Evolutionary conservation across 2,329 filamentous ascomycete species (phyloP).

Genomic region (Akanthomyces dipterigenus): DNA sequence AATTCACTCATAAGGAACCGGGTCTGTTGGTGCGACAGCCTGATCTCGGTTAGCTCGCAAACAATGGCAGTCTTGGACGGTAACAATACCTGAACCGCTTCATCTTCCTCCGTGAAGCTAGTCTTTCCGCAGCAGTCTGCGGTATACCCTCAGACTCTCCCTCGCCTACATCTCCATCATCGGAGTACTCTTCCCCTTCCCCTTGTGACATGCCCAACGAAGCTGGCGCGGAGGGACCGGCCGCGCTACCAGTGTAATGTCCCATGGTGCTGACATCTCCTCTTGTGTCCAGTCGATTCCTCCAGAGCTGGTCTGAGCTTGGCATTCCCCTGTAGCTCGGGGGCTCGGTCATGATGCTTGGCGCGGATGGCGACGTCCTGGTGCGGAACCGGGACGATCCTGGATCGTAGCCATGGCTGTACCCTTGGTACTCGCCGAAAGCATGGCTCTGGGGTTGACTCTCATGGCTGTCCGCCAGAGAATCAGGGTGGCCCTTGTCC

Average conservation of each 20-base stretch:
- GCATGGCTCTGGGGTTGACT: neutral
- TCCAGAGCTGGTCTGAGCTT: constrained; percentile 5
- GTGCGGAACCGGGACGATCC: constrained; percentile 7
- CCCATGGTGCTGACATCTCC: neutral
- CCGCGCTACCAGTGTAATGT: neutral
- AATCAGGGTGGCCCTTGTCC: neutral
- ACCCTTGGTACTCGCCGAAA: constrained; percentile 2
- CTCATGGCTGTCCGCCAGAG: neutral
- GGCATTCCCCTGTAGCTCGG: neutral
- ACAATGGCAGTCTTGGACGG: neutral
- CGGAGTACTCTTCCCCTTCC: constrained; percentile 7
- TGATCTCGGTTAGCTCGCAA: constrained; percentile 27
- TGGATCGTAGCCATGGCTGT: constrained; percentile 2
- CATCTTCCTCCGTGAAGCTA: constrained; percentile 57
- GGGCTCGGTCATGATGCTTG: constrained; percentile 6
- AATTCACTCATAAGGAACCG: constrained; percentile 97
- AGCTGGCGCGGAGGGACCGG: neutral
- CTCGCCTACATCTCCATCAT: constrained; percentile 10
- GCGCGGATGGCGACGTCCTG: constrained; percentile 8
- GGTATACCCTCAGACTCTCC: constrained; percentile 2
- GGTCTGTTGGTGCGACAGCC: constrained; percentile 94
- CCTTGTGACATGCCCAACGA: neutral
- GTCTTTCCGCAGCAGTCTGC: constrained; percentile 50
- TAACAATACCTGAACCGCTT: constrained; percentile 66
- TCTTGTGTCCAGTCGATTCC: neutral